Percentiles rank a stretch among this genome's conserved stretches.
These are phyloP conservation scores for Tuber borchii DNA, from an alignment of 495 filamentous ascomycete species.

Conservation along the genomic window DNA sequence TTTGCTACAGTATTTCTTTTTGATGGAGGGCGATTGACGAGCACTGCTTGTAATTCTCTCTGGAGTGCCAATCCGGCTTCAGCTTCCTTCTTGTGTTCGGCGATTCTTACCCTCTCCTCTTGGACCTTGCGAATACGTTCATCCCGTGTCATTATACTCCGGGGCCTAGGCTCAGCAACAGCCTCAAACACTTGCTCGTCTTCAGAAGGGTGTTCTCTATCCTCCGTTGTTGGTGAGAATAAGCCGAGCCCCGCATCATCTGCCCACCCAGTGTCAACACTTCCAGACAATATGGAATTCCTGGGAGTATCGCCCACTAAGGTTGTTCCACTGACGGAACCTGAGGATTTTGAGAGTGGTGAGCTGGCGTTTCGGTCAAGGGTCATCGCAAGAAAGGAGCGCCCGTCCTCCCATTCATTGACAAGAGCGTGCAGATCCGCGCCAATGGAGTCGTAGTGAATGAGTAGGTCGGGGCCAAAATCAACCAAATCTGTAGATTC, in stretches of 20 bases:
- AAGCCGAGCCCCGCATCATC: constrained; percentile 40
- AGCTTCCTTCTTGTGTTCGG: constrained; percentile 58
- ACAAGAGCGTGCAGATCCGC: constrained; percentile 73
- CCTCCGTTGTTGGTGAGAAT: constrained; percentile 43
- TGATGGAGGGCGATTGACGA: constrained; percentile 66
- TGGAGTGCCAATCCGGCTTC: constrained; percentile 84
- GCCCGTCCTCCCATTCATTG: constrained; percentile 87
- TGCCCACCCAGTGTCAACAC: constrained; percentile 70
- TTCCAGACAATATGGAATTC: constrained; percentile 58
- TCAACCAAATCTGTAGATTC: constrained; percentile 65
- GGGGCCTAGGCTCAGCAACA: constrained; percentile 60
- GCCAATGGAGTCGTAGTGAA: constrained; percentile 92
- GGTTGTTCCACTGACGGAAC: constrained; percentile 74
- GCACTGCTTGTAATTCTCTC: constrained; percentile 77
- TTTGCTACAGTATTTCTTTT: constrained; percentile 23
- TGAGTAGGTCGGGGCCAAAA: constrained; percentile 66
- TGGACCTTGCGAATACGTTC: constrained; percentile 83
- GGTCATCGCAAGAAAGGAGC: constrained; percentile 62
- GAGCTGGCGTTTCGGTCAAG: constrained; percentile 67
- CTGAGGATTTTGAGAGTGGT: constrained; percentile 66
- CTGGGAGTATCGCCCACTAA: constrained; percentile 61
- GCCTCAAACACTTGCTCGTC: constrained; percentile 87
- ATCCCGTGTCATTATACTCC: constrained; percentile 70
- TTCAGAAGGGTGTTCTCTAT: constrained; percentile 44
- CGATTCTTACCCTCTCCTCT: constrained; percentile 70